Evolutionary conservation across 495 filamentous ascomycete genomes (phyloP).

Genomic region (Daldinia vernicosa): DNA sequence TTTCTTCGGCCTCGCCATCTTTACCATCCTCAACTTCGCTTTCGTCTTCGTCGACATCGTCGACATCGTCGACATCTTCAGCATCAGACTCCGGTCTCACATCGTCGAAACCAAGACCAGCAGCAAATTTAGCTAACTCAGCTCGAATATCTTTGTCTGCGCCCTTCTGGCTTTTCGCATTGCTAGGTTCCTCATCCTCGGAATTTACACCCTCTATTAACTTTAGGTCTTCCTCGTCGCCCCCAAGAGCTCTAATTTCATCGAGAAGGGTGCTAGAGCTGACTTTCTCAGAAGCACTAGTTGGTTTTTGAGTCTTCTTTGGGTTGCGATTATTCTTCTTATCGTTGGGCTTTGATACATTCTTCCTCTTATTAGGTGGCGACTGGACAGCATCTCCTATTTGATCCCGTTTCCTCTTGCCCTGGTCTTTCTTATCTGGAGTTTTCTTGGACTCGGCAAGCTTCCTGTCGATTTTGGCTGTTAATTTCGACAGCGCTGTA

Average conservation of each 20-base stretch:
- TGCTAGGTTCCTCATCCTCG: conserved; percentile 65
- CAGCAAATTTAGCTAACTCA: conserved; percentile 56
- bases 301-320: conserved; percentile 51
- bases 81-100: conserved; percentile 39
- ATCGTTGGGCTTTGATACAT: conserved; percentile 36
- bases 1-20: conserved; percentile 38
- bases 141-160: conserved; percentile 51
- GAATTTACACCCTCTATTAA: conserved; percentile 70
- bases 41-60: conserved; percentile 39
- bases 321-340: conserved; percentile 52
- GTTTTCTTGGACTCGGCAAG: conserved; percentile 40
- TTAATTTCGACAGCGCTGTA: conserved; percentile 67
- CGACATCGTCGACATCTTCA: conserved; percentile 45
- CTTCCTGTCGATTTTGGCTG: conserved; percentile 67
- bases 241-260: conserved; percentile 80
- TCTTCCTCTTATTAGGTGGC: conserved; percentile 42
- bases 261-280: conserved; percentile 58
- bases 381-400: conserved; percentile 34
- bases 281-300: conserved; percentile 47
- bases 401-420: conserved; percentile 46
- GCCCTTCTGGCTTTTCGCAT: conserved; percentile 40
- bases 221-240: conserved; percentile 77
- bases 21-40: conserved; percentile 38
- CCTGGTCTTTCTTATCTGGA: conserved; percentile 32
- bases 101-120: conserved; percentile 58